A percentile compares a stretch with the other conserved stretches of the same genome.
Evolutionary conservation across 2,329 filamentous ascomycete species (phyloP).

Genomic region (Pestalotiopsis sp.): DNA sequence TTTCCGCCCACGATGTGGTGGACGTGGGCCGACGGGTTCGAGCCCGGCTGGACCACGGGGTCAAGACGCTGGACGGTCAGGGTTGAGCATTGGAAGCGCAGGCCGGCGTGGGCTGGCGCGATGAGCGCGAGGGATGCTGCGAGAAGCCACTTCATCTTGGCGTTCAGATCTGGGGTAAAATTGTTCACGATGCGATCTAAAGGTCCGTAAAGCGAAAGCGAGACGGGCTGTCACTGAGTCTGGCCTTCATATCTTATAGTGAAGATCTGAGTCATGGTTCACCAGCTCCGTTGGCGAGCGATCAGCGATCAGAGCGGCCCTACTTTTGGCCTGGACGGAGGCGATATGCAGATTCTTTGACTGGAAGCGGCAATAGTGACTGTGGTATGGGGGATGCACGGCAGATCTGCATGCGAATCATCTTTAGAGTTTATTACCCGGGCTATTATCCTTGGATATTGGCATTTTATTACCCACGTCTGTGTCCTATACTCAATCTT

Average conservation of each 20-base stretch:
- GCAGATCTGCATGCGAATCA: background rate
- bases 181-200: background rate
- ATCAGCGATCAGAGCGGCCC: background rate
- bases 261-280: background rate
- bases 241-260: background rate
- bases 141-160: slow-evolving; percentile 3
- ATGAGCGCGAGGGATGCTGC: background rate
- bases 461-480: background rate
- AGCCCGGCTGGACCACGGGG: slow-evolving; percentile 30
- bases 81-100: slow-evolving; percentile 31
- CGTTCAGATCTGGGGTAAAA: background rate
- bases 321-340: background rate
- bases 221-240: background rate
- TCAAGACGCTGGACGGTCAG: slow-evolving; percentile 31
- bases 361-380: background rate
- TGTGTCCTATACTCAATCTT: background rate
- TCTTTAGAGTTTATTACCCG: background rate
- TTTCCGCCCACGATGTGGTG: slow-evolving; percentile 37
- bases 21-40: slow-evolving; percentile 26
- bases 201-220: background rate
- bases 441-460: background rate
- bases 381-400: background rate
- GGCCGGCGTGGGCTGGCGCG: slow-evolving; percentile 28
- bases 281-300: background rate
- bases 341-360: background rate